These are phyloP conservation scores for Tricholoma sp. DNA, from an alignment of 768 basidiomycete genomes.

Conservation along the genomic window DNA sequence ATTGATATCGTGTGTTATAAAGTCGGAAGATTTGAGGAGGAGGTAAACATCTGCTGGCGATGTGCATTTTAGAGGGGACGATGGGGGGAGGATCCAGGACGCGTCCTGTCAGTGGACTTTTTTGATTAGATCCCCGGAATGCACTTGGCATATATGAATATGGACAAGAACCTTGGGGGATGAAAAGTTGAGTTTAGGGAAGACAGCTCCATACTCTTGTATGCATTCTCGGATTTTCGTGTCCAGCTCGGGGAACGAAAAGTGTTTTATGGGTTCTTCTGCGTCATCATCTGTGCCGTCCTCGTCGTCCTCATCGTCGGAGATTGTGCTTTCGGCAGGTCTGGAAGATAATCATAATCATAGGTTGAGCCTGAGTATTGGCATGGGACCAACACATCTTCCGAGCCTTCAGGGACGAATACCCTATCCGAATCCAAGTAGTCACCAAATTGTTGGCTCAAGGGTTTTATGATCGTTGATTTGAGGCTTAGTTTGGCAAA, in stretches of 20 bases:
- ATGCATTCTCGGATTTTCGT: slow-evolving; percentile 60
- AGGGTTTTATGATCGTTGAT: slow-evolving; percentile 69
- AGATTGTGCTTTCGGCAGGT: slow-evolving; percentile 47
- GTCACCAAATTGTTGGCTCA: slow-evolving; percentile 54
- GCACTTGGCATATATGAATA: neutral
- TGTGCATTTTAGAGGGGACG: slow-evolving; percentile 81
- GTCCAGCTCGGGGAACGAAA: slow-evolving; percentile 82
- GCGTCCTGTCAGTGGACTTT: slow-evolving; percentile 58
- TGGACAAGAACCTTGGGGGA: slow-evolving; percentile 66
- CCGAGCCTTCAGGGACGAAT: slow-evolving; percentile 76
- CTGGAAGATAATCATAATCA: slow-evolving; percentile 27
- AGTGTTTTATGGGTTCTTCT: slow-evolving; percentile 26
- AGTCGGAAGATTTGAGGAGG: slow-evolving; percentile 89
- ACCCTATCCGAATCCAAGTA: slow-evolving; percentile 86
- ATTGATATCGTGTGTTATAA: slow-evolving; percentile 74
- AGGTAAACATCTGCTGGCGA: slow-evolving; percentile 89
- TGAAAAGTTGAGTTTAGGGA: slow-evolving; percentile 96
- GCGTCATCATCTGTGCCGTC: slow-evolving; percentile 30
- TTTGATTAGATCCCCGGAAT: neutral
- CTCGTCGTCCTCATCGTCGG: slow-evolving; percentile 49
- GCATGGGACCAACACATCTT: slow-evolving; percentile 53
- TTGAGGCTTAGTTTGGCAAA: slow-evolving; percentile 63
- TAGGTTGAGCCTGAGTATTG: neutral
- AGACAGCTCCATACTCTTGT: slow-evolving; percentile 72
- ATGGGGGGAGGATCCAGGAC: slow-evolving; percentile 82